A percentile compares a stretch with the other conserved stretches of the same genome.
These are phyloP conservation scores for Huntiella moniliformis DNA, from an alignment of 2,329 filamentous ascomycete genomes.

Conservation along the genomic window DNA sequence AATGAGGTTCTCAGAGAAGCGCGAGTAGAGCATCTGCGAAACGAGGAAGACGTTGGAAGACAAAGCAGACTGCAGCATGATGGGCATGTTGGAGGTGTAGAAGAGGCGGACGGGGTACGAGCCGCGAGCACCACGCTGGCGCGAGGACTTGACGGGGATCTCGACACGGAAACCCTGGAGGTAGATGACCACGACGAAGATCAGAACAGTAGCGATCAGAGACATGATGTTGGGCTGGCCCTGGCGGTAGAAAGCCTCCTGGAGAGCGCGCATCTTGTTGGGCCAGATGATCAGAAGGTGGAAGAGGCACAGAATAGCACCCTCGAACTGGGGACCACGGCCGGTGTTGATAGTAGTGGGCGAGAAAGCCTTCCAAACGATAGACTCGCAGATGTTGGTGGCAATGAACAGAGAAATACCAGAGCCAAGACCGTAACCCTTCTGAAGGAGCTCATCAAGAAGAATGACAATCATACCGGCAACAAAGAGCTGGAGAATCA, in stretches of 20 bases:
- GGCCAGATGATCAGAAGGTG: slow-evolving; percentile 96
- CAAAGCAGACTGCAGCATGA: slow-evolving; percentile 97
- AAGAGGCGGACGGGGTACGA: slow-evolving; percentile 97
- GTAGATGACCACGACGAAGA: slow-evolving; percentile 98
- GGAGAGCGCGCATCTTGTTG: slow-evolving; percentile 96
- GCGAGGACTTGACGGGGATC: slow-evolving; percentile 98
- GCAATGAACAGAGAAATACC: slow-evolving; percentile 99
- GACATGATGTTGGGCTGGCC: slow-evolving; percentile 99
- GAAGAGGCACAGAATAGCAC: slow-evolving; percentile 92
- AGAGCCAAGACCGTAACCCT: slow-evolving; percentile 95
- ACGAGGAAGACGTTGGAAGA: slow-evolving; percentile 99
- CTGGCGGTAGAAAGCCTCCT: slow-evolving; percentile 98
- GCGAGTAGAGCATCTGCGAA: slow-evolving; percentile 97
- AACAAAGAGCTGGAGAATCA: slow-evolving; percentile 94
- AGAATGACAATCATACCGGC: slow-evolving; percentile 98
- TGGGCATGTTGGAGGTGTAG: slow-evolving; percentile 99
- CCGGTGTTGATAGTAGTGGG: slow-evolving; percentile 99
- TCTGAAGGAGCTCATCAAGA: slow-evolving; percentile 95
- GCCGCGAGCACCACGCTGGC: slow-evolving; percentile 94
- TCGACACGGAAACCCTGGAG: slow-evolving; percentile 98
- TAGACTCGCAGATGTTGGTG: slow-evolving; percentile 99
- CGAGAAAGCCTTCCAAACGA: slow-evolving; percentile 99
- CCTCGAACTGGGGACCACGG: slow-evolving; percentile 96
- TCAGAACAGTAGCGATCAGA: slow-evolving; percentile 73
- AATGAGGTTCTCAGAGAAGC: slow-evolving; percentile 96